Evolutionary conservation across 495 filamentous ascomycete genomes (phyloP).

Genomic region (Neurospora tetrasperma): DNA sequence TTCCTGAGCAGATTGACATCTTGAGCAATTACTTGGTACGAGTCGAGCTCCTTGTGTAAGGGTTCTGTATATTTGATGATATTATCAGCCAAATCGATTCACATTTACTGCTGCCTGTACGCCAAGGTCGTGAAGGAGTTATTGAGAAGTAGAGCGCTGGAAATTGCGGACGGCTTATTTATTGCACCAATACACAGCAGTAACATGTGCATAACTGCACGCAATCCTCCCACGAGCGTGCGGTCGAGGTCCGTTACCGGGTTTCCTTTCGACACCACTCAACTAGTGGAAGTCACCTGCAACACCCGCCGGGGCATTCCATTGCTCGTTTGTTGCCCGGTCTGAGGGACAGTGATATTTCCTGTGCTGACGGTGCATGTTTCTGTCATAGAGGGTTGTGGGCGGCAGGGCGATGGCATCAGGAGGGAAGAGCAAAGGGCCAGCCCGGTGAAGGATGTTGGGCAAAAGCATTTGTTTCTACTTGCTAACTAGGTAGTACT

Average conservation of each 20-base stretch:
- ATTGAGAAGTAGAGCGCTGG: not conserved
- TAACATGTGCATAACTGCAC: not conserved
- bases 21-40: not conserved
- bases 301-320: not conserved
- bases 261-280: not conserved
- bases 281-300: not conserved
- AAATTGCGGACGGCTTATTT: not conserved
- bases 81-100: not conserved
- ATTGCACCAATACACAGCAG: not conserved
- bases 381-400: not conserved
- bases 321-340: not conserved
- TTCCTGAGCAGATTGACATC: not conserved
- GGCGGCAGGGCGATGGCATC: not conserved
- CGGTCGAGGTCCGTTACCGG: not conserved
- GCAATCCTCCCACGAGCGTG: not conserved
- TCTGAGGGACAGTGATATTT: not conserved
- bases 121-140: too few relatives aligned
- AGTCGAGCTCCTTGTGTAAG: not conserved
- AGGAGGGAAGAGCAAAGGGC: not conserved
- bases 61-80: not conserved
- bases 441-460: too few relatives aligned
- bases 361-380: not conserved
- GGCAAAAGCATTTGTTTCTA: too few relatives aligned
- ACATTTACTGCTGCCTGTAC: too few relatives aligned
- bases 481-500: too few relatives aligned